Percentiles rank a stretch among this genome's conserved stretches.
Evolutionary conservation across 179 eudicot species (phyloP).

Genomic region (Vitellaria paradoxa): DNA sequence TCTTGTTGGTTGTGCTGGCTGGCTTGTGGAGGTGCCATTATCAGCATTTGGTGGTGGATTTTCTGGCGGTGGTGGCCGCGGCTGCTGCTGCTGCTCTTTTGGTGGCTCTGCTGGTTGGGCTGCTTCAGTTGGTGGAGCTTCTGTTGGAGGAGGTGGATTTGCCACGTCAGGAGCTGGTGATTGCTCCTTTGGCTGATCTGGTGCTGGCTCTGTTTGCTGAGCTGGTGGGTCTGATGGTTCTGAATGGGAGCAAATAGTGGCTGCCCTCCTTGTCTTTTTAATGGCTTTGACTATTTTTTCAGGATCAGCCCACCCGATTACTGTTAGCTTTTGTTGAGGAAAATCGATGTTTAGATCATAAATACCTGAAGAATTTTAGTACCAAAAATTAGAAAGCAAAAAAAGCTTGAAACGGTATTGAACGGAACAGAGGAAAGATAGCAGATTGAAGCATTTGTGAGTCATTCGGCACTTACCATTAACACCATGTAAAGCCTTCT

Average conservation of each 20-base stretch:
- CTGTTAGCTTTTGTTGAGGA: conserved; percentile 67
- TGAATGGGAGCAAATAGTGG: conserved; percentile 67
- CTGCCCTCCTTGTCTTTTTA: conserved; percentile 71
- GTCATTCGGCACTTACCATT: conserved; percentile 39
- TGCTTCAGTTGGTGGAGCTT: conserved; percentile 13
- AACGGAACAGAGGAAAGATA: neutral
- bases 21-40: conserved; percentile 17
- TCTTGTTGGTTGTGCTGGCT: conserved; percentile 30
- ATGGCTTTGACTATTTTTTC: conserved; percentile 76
- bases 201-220: conserved; percentile 35
- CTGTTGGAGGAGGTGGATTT: conserved; percentile 23
- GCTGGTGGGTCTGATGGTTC: conserved; percentile 48
- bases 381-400: neutral
- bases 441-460: conserved; percentile 7
- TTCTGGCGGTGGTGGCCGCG: conserved; percentile 32
- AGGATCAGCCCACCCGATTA: conserved; percentile 83
- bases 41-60: conserved; percentile 27
- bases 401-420: conserved; percentile 3
- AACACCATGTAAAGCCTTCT: conserved; percentile 75
- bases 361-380: conserved; percentile 53
- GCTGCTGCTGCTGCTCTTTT: conserved; percentile 33
- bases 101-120: conserved; percentile 41
- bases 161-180: conserved; percentile 31
- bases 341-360: conserved; percentile 66
- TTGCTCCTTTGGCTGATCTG: conserved; percentile 26